A percentile compares a stretch with the other conserved stretches of the same genome.
Conservation (phyloP, 805 yeast genomes). For the Yamadazyma insecticola region DNA sequence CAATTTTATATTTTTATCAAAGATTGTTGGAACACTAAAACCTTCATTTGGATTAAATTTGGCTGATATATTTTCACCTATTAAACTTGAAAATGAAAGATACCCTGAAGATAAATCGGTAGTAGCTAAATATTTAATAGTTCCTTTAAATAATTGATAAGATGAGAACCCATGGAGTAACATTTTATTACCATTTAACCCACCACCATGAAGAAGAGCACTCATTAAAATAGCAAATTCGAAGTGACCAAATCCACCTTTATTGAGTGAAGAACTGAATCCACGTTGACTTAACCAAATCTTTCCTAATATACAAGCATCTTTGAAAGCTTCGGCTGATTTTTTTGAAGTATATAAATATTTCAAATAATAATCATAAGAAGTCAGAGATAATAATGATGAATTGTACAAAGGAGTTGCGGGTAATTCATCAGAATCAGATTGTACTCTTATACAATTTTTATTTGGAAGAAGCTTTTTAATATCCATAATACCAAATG, state of each 20-base stretch:
- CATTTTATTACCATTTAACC: conserved; percentile 67
- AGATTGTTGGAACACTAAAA: conserved; percentile 68
- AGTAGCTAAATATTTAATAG: conserved; percentile 74
- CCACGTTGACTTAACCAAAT: conserved; percentile 91
- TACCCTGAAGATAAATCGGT: conserved; percentile 70
- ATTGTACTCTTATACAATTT: conserved; percentile 75
- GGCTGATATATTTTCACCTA: conserved; percentile 42
- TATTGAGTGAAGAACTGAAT: conserved; percentile 54
- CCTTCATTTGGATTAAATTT: conserved; percentile 49
- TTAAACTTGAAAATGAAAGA: conserved; percentile 57
- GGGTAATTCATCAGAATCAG: conserved; percentile 41
- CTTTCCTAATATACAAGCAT: conserved; percentile 82
- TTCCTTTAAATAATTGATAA: conserved; percentile 89
- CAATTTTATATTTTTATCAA: conserved; percentile 70
- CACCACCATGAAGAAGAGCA: conserved; percentile 80
- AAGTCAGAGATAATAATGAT: conserved; percentile 63
- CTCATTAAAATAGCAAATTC: conserved; percentile 83
- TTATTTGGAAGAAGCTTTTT: conserved; percentile 75
- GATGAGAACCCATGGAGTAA: conserved; percentile 85
- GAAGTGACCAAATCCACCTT: conserved; percentile 88
- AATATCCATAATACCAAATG: conserved; percentile 63
- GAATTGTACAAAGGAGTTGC: conserved; percentile 90
- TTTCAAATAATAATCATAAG: conserved; percentile 67
- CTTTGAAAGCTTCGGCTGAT: conserved; percentile 74
- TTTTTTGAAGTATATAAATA: conserved; percentile 72